These are phyloP conservation scores for Suhomyces xylopsoci DNA, from an alignment of 805 yeast species.

Conservation along the genomic window DNA sequence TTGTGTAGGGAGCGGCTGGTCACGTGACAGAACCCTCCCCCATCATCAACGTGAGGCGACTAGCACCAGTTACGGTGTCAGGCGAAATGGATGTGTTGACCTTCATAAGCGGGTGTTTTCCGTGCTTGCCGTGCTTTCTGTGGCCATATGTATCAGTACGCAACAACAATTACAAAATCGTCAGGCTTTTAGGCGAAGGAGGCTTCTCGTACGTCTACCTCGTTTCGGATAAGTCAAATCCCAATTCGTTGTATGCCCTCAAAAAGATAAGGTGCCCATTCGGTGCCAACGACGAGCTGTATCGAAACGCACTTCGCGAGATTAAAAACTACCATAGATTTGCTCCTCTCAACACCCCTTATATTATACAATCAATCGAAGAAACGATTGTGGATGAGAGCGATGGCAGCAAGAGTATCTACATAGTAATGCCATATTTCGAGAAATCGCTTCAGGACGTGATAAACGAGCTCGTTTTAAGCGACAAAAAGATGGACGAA, in stretches of 20 bases:
- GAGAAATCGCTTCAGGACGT: slow-evolving; percentile 72
- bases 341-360: slow-evolving; percentile 50
- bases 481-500: slow-evolving; percentile 54
- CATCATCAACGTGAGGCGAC: background rate
- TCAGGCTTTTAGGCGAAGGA: slow-evolving; percentile 82
- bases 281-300: slow-evolving; percentile 70
- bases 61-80: background rate
- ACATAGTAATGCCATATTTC: slow-evolving; percentile 76
- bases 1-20: background rate
- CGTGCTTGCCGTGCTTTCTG: slow-evolving; percentile 42
- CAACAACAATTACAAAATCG: slow-evolving; percentile 57
- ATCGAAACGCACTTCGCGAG: slow-evolving; percentile 65
- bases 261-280: slow-evolving; percentile 87
- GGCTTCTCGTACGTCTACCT: slow-evolving; percentile 85
- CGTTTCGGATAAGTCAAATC: slow-evolving; percentile 49
- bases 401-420: slow-evolving; percentile 78
- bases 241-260: slow-evolving; percentile 58
- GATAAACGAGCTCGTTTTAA: slow-evolving; percentile 62
- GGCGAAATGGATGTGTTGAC: slow-evolving; percentile 23
- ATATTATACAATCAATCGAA: slow-evolving; percentile 66
- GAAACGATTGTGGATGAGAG: slow-evolving; percentile 67
- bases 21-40: background rate
- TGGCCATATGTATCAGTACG: slow-evolving; percentile 63
- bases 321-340: slow-evolving; percentile 73
- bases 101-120: slow-evolving; percentile 33